Evolutionary conservation across 371 early-diverging fungal species (phyloP).

Genomic region (Rhizomucor pusillus): DNA sequence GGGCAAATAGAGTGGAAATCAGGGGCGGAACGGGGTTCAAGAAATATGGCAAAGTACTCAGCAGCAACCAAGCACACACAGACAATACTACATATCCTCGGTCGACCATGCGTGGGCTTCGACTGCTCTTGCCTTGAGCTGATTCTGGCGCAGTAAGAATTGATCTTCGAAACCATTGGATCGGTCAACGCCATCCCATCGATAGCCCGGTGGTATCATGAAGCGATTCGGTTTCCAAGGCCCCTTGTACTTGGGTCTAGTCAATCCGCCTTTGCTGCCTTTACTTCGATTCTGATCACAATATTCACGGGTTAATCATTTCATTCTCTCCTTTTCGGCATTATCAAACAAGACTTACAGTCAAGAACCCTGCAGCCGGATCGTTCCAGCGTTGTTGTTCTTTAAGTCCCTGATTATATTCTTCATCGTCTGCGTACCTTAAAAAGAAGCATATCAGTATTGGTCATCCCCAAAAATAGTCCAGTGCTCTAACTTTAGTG

Average conservation of each 20-base stretch:
- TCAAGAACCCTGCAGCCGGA: slow-evolving; percentile 64
- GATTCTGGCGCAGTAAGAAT: slow-evolving; percentile 50
- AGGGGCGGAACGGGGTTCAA: neutral
- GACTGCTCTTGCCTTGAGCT: slow-evolving; percentile 40
- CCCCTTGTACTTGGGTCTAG: slow-evolving; percentile 57
- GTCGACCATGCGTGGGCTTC: slow-evolving; percentile 68
- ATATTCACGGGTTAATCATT: neutral
- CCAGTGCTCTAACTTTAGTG: neutral
- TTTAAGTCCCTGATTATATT: slow-evolving; percentile 60
- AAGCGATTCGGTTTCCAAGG: slow-evolving; percentile 79
- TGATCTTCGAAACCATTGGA: slow-evolving; percentile 84
- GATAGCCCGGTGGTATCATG: slow-evolving; percentile 81
- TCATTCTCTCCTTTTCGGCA: neutral
- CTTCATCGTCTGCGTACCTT: slow-evolving; percentile 64
- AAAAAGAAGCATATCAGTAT: neutral
- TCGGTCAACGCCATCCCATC: slow-evolving; percentile 93
- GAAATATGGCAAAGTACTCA: slow-evolving; percentile 4
- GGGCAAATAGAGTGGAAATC: slow-evolving; percentile 2
- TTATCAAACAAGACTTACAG: slow-evolving; percentile 30
- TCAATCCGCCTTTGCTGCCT: slow-evolving; percentile 21
- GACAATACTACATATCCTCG: slow-evolving; percentile 60
- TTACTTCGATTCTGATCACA: slow-evolving; percentile 14
- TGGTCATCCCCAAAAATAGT: neutral
- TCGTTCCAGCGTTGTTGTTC: slow-evolving; percentile 66
- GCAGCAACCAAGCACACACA: slow-evolving; percentile 8